These are phyloP conservation scores for Myotisia sp. DNA, from an alignment of 2,329 filamentous ascomycete species.

Conservation along the genomic window DNA sequence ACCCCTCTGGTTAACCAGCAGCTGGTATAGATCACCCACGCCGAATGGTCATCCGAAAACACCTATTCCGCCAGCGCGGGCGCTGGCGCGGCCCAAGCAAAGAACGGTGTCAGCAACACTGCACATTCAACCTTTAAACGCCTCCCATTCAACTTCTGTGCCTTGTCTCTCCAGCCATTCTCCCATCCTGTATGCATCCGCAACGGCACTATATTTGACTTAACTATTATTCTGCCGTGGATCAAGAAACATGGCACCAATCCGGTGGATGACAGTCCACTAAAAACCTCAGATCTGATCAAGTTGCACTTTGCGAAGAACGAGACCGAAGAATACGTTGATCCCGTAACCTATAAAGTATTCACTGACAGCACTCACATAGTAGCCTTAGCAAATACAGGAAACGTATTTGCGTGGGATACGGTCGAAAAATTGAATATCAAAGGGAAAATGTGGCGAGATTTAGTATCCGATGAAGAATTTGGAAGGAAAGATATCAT, in stretches of 20 bases:
- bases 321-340: slow-evolving; percentile 77
- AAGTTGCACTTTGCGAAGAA: slow-evolving; percentile 87
- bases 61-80: slow-evolving; percentile 71
- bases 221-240: slow-evolving; percentile 89
- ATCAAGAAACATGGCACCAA: slow-evolving; percentile 88
- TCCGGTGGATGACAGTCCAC: slow-evolving; percentile 65
- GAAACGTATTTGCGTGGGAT: slow-evolving; percentile 94
- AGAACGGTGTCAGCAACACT: slow-evolving; percentile 37
- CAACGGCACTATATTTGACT: slow-evolving; percentile 80
- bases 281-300: slow-evolving; percentile 71
- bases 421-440: slow-evolving; percentile 91
- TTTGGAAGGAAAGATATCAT: slow-evolving; percentile 89
- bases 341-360: slow-evolving; percentile 93
- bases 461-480: slow-evolving; percentile 72
- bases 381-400: slow-evolving; percentile 69
- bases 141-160: slow-evolving; percentile 96
- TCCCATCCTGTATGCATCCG: slow-evolving; percentile 83
- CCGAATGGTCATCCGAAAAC: slow-evolving; percentile 88
- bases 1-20: slow-evolving; percentile 11
- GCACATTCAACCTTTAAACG: slow-evolving; percentile 70
- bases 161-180: slow-evolving; percentile 88
- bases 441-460: slow-evolving; percentile 90
- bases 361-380: slow-evolving; percentile 98
- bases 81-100: slow-evolving; percentile 46
- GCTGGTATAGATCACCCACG: slow-evolving; percentile 65